Evolutionary conservation across 805 yeast genomes (phyloP).

Genomic region (Geotrichum ghanense): DNA sequence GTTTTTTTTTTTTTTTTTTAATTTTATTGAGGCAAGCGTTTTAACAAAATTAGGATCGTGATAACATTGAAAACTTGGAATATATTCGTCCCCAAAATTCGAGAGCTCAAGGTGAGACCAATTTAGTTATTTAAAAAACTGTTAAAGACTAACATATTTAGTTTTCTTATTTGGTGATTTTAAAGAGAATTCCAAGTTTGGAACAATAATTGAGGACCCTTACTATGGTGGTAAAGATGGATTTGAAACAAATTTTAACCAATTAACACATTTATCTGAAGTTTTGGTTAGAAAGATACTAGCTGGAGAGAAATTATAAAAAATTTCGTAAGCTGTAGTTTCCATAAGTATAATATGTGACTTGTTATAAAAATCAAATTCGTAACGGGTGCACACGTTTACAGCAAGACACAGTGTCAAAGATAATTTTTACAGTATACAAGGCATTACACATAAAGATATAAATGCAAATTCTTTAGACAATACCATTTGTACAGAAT

Average conservation of each 20-base stretch:
- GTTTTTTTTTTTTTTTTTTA: not conserved
- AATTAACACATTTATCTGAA: slow-evolving; percentile 62
- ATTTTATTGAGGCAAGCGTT: too few species aligned
- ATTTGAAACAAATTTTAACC: slow-evolving; percentile 68
- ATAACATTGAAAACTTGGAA: slow-evolving; percentile 40
- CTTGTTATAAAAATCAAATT: too few species aligned
- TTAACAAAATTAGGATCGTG: slow-evolving; percentile 43
- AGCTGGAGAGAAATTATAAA: not conserved
- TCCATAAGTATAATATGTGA: too few species aligned
- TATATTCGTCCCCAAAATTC: slow-evolving; percentile 31
- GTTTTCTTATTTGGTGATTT: slow-evolving; percentile 75
- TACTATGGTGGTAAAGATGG: slow-evolving; percentile 84
- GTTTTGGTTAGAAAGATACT: slow-evolving; percentile 32
- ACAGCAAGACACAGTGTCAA: too few species aligned
- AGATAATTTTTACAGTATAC: too few species aligned
- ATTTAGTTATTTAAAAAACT: not conserved
- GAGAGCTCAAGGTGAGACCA: slow-evolving; percentile 15
- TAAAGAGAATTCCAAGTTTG: slow-evolving; percentile 40
- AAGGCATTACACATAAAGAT: too few species aligned
- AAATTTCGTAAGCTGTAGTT: too few species aligned
- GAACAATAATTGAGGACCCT: slow-evolving; percentile 71
- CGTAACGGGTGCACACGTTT: too few species aligned
- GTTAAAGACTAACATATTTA: not conserved
- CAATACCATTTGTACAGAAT: too few species aligned
- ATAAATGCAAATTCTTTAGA: too few species aligned